Conservation (phyloP, 2,329 filamentous ascomycete genomes). For the Metarhizium robertsii region DNA sequence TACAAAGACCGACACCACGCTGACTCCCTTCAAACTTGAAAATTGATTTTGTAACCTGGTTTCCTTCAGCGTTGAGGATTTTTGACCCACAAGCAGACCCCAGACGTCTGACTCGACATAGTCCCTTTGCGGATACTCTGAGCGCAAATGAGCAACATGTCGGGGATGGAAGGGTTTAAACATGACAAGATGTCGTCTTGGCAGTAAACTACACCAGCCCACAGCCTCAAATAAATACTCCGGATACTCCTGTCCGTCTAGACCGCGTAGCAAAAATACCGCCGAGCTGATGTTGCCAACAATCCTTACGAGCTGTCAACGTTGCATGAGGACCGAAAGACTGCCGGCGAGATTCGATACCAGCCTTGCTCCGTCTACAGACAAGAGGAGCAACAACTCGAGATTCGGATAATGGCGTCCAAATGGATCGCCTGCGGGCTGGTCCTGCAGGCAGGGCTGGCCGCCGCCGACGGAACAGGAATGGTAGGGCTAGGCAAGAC, state of each 20-base stretch:
- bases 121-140: background rate
- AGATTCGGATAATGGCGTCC: background rate
- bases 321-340: no score
- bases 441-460: background rate
- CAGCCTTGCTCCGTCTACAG: background rate
- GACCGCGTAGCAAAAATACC: background rate
- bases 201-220: background rate
- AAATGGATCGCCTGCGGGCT: background rate
- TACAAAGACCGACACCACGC: no score
- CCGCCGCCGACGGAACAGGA: background rate
- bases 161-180: background rate
- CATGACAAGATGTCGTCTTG: background rate
- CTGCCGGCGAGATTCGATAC: background rate
- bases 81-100: background rate
- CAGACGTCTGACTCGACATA: background rate
- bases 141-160: background rate
- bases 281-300: background rate
- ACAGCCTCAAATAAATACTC: no score
- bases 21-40: no score
- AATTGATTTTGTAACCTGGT: no score
- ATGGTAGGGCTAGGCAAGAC: slow-evolving; percentile 24
- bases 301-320: no score
- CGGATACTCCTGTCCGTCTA: background rate
- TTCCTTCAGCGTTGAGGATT: no score
- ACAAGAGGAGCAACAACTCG: background rate